Evolutionary conservation across 768 basidiomycete genomes (phyloP).

Genomic region (Mycena pura): DNA sequence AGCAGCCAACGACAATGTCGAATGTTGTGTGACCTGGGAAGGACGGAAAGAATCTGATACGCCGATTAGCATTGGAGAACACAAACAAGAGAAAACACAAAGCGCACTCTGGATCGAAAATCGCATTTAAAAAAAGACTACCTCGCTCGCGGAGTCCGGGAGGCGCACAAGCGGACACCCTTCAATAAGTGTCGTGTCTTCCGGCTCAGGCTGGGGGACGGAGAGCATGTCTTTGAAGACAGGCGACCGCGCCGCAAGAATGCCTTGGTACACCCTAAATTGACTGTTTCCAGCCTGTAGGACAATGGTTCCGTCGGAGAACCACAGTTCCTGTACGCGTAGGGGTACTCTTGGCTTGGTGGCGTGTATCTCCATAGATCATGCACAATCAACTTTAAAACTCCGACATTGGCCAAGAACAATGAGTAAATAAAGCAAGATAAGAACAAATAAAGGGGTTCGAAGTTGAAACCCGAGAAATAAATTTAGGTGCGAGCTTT

Average conservation of each 20-base stretch:
- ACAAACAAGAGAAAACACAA: too few species aligned
- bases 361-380: background rate
- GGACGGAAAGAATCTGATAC: constrained; percentile 2
- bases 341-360: background rate
- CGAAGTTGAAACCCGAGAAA: too few species aligned
- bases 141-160: constrained; percentile 10
- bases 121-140: constrained; percentile 8
- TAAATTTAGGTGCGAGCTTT: too few species aligned
- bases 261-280: constrained; percentile 20
- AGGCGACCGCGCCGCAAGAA: background rate
- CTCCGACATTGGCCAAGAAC: too few species aligned
- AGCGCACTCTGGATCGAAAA: constrained; percentile 6
- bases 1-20: background rate
- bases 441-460: too few species aligned
- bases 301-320: constrained; percentile 5
- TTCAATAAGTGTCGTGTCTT: constrained; percentile 14
- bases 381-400: background rate
- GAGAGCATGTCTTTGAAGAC: constrained; percentile 15
- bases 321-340: constrained; percentile 2
- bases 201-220: constrained; percentile 14
- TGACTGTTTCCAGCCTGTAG: constrained; percentile 1
- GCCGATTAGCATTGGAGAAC: too few species aligned
- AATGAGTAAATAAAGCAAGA: background rate
- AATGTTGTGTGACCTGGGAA: background rate
- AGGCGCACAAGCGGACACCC: constrained; percentile 26